phyloP scores from a whole-genome alignment of 176 grass and related monocot genomes.

The Musa schizocarpa region DNA sequence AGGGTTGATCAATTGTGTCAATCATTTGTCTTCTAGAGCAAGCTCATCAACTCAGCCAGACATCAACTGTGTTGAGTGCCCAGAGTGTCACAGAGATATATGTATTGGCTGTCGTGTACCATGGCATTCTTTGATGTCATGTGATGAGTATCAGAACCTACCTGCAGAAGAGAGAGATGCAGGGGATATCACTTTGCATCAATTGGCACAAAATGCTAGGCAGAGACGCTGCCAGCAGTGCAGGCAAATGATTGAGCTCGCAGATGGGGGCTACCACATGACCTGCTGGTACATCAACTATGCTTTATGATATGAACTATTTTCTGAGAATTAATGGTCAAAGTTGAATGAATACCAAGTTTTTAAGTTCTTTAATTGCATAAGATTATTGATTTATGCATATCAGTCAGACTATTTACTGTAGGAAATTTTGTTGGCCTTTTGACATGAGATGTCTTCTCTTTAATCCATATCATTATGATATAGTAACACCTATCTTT shows the following conservation, averaged over 20 bases:
- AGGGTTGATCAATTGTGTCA: constrained; percentile 41
- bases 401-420: neutral
- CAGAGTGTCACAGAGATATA: constrained; percentile 78
- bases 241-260: constrained; percentile 57
- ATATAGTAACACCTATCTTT: no score
- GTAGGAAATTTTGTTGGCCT: neutral
- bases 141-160: constrained; percentile 75
- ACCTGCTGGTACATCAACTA: constrained; percentile 66
- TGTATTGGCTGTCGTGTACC: constrained; percentile 78
- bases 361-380: neutral
- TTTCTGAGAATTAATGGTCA: neutral
- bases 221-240: constrained; percentile 73
- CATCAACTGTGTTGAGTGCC: constrained; percentile 50
- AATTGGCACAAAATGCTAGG: constrained; percentile 46
- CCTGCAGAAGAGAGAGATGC: constrained; percentile 43
- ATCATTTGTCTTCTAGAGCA: constrained; percentile 58
- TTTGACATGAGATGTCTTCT: neutral
- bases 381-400: neutral
- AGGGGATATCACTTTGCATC: constrained; percentile 47
- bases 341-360: neutral
- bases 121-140: constrained; percentile 78
- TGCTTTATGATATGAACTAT: neutral
- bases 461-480: no score
- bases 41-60: constrained; percentile 61
- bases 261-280: constrained; percentile 65